phyloP scores from a whole-genome alignment of 805 yeast species.

The Candida tibetensis region DNA sequence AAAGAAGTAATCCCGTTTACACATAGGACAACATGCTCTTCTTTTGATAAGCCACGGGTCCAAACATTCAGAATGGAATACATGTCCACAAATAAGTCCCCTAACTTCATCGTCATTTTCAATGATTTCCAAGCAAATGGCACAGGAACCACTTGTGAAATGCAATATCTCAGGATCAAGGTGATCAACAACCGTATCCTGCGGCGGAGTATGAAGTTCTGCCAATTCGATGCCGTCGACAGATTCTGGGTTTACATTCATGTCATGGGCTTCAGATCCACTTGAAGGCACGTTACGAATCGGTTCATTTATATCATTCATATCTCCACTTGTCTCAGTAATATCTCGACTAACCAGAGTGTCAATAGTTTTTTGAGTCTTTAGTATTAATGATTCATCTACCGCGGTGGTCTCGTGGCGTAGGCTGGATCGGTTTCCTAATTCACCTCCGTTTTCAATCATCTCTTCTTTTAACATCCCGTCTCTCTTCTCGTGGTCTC shows the following conservation, averaged over 20 bases:
- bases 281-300: neutral
- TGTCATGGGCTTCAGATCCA: neutral
- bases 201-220: too few species aligned
- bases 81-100: conserved; percentile 78
- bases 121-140: conserved; percentile 69
- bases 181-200: neutral
- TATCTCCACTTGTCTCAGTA: neutral
- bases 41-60: conserved; percentile 79
- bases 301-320: neutral
- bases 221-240: neutral
- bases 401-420: neutral
- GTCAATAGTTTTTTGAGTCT: neutral
- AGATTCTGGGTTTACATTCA: neutral
- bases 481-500: conserved; percentile 43
- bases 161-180: conserved; percentile 24
- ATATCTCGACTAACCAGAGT: neutral
- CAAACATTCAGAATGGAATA: conserved; percentile 73
- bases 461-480: conserved; percentile 43
- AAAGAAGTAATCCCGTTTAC: conserved; percentile 65
- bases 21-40: conserved; percentile 80
- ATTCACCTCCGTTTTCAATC: neutral
- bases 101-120: conserved; percentile 64
- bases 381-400: neutral
- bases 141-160: conserved; percentile 69
- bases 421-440: neutral